Evolutionary conservation across 140 eudicot species (phyloP).

Genomic region (Flaveria floridana): DNA sequence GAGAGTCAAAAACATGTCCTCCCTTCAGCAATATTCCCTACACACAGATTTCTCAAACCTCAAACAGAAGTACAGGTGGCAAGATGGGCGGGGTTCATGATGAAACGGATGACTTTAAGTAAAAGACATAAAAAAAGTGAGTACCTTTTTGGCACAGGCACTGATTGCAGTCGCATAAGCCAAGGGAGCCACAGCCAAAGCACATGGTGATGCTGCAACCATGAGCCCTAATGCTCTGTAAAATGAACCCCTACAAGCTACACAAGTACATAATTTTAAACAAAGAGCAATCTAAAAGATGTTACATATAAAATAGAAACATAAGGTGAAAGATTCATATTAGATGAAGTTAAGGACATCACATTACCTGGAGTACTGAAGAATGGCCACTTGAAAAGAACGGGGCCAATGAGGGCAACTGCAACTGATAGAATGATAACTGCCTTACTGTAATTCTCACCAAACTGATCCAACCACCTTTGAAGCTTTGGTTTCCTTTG

Average conservation of each 20-base stretch:
- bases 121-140: not conserved
- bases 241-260: conserved; percentile 94
- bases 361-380: conserved; percentile 73
- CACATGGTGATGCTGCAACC: conserved; percentile 99
- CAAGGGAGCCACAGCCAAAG: conserved; percentile 95
- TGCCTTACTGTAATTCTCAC: conserved; percentile 82
- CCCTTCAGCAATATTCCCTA: conserved; percentile 97
- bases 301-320: conserved; percentile 7
- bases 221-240: conserved; percentile 95
- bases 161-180: conserved; percentile 99
- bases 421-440: conserved; percentile 71
- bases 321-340: conserved; percentile 3
- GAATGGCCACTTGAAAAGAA: conserved; percentile 89
- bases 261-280: conserved; percentile 33
- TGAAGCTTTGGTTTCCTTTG: conserved; percentile 83
- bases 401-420: conserved; percentile 79
- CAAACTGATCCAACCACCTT: conserved; percentile 97
- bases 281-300: conserved; percentile 6
- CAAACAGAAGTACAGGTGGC: conserved; percentile 4
- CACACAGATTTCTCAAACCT: conserved; percentile 16
- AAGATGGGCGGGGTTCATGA: not conserved
- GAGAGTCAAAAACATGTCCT: conserved; percentile 85
- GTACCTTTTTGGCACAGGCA: conserved; percentile 95
- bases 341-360: not conserved
- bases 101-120: not conserved